Conservation (phyloP, 345 rosid species). For the Bruguiera sexangula region DNA sequence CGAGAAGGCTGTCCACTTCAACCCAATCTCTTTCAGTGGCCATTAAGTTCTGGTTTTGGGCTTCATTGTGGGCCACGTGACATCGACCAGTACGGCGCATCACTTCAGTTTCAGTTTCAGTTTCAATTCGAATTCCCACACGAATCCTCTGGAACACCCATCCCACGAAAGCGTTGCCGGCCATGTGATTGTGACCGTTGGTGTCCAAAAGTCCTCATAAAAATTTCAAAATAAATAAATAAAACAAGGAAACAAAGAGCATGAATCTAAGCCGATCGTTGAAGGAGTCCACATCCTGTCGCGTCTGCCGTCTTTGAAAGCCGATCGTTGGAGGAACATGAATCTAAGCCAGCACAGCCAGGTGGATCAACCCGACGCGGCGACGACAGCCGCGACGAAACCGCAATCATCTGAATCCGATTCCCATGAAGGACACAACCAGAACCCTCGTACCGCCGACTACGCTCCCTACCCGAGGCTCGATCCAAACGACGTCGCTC, state of each 20-base stretch:
- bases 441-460: constrained; percentile 49
- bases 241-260: background rate
- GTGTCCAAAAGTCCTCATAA: background rate
- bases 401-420: constrained; percentile 12
- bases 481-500: constrained; percentile 70
- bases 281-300: background rate
- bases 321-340: background rate
- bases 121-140: background rate
- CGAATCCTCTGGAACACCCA: background rate
- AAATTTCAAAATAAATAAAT: background rate
- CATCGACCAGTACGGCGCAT: background rate
- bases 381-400: background rate
- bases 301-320: background rate
- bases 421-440: background rate
- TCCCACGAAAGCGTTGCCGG: background rate
- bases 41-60: too few relatives aligned
- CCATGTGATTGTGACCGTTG: background rate
- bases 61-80: background rate
- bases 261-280: too few relatives aligned
- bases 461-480: constrained; percentile 89
- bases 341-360: background rate
- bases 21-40: too few relatives aligned
- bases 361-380: constrained; percentile 9
- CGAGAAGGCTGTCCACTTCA: too few relatives aligned
- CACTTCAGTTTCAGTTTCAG: background rate